Base-by-base conservation (phyloP, 306 rosid species). In the Prunus kanzakura region DNA sequence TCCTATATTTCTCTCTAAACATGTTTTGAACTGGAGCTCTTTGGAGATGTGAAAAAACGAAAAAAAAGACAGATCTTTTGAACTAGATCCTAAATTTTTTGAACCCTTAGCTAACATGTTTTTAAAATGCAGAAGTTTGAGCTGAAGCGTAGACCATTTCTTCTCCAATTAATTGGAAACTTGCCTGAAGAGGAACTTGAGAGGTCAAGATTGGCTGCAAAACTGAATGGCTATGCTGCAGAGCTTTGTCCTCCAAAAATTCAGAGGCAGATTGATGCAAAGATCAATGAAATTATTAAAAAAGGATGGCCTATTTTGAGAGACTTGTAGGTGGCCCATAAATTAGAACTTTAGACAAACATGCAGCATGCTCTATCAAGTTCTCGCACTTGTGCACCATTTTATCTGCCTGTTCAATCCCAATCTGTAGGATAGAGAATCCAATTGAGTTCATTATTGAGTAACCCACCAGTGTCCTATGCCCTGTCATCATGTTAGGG, bases 281-380 rank as follows among this genome's bases (percentile, higher is more conserved):
- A 89, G 86, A 87, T 92, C 81, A 88, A 90, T 57, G 96, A 92
- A 47, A 90, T 95, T 69, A 61, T 88, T 1, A 92, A 80, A 72
- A 92, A 82, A 73, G 98, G 97, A 51, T 95, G 98, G 98, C 97
- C 98, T n/a, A 87, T 92, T 79, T 84, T 95, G 81, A 90, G 91
- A 82, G 93, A 88, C 47, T 45, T 85, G 22, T 79, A 79, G 80
- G 52, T 72, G 8, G 19, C 27, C 52, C 7, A 52, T 38, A 50
- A 23, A 47, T 64, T 55, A 64, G 29, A 76, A 74, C 25, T 47
- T 75, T 60, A 27, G 22, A 25, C 23, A 11, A 11, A 51, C 57
- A 70, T 41, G 46, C 12, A 0, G 43, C 9, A 38, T 38, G 43
- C 62, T 66, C 32, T 12, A 19, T 45, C 45, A 30, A 68, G 71